Base-by-base conservation (phyloP, 23 red algal species). In the Gracilaria domingensis region DNA sequence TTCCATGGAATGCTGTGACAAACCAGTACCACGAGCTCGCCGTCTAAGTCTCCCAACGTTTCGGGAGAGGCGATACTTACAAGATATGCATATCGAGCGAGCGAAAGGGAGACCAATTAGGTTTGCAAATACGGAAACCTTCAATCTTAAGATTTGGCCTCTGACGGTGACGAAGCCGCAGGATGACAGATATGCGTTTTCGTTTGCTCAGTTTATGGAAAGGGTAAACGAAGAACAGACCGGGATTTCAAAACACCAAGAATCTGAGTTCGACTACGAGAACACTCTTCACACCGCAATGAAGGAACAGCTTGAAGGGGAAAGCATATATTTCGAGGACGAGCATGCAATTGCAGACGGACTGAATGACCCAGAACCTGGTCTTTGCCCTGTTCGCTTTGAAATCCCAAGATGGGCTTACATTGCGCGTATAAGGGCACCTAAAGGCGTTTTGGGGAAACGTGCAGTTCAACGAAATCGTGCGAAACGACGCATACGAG, bases 401-500 rank as follows among this genome's bases (percentile, higher is more conserved):
- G 71, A 85, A 12, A 64, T 86, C 14, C 71, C 80, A 2, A 51
- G 17, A 11, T 93, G 90, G 90, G 90, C 90, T 47, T 93, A 93
- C 38, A 47, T 93, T 20, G 80, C 75, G 2, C 61, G 73, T 44
- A n/a, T 86, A n/a, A 59, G 80, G 36, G 69, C 71, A 14, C 38
- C 79, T 20, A 93, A 93, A 51, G 24, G 28, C 45, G 50, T 70
- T n/a, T 12, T 80, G 38, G 90, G 90, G n/a, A 93, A 93, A 67
- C 61, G 80, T n/a, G 90, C 90, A 3, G 70, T 93, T 18, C 80
- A 79, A 54, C 80, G 90, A n/a, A 86, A 86, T 66, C 65, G 80
- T 4, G 90, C 65, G 18, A 78, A 86, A 55, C 32, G 90, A 47
- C 79, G 90, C n/a, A 86, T 86, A 58, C 64, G 79, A 0, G 90